Base-by-base conservation (phyloP, 2,329 filamentous ascomycete genomes). In the Madurella mycetomatis region DNA sequence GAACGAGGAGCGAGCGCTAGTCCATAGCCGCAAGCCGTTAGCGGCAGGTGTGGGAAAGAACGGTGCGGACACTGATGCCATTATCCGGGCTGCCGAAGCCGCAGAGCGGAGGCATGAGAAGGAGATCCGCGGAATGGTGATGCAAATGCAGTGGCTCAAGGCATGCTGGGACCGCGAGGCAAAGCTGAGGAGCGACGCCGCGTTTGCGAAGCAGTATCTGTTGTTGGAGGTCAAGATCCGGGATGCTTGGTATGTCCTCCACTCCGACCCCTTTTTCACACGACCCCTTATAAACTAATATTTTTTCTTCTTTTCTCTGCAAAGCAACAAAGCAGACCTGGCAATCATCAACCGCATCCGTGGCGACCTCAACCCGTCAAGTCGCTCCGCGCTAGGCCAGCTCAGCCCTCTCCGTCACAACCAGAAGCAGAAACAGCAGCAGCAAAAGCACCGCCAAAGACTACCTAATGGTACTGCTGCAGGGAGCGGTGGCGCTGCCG, bases 111-210 rank as follows among this genome's bases (percentile, higher is more conserved):
- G 81, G 43, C 89, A 94, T 69, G 76, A 79, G 64, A 85, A 85
- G 69, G 89, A 95, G 72, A 75, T 96, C 50, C 83, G 85, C 62
- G 92, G 92, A 16, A 79, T 97, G 67, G 82, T 84, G 50, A 88
- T 94, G 73, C 92, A 97, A 72, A 92, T 97, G 68, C 83, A 91
- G 65, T 97, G 89, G 84, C 83, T 97, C 69, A 84, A 91, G 64
- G 89, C 90, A 1, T 84, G 87, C 49, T 88, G 88, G 74, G 80
- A 83, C 67, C 82, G 94, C 32, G 92, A 96, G 71, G 84, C 89
- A 62, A 83, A 81, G 48, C 86, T 97, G 72, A 82, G 94, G 41
- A 80, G 81, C 59, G 89, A 92, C 65, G 82, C 92, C 32, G 88
- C 88, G 9, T 95, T 87, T 73, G 90, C 90, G 60, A 99, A 99